phyloP scores from a whole-genome alignment of 768 basidiomycete genomes.

The Auricularia sp. region DNA sequence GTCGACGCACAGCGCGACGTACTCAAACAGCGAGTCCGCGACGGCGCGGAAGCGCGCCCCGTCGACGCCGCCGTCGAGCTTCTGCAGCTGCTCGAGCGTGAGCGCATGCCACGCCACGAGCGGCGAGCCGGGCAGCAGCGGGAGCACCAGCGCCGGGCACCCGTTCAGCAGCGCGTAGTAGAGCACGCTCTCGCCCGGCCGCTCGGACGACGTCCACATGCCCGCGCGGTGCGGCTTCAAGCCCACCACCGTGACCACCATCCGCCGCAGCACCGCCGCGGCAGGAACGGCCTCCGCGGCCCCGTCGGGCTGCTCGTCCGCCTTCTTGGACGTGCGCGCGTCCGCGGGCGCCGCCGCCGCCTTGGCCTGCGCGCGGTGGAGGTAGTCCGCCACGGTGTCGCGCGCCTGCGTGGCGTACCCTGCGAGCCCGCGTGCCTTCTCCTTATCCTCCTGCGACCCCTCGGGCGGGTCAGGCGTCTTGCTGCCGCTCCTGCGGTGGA shows the following conservation, averaged over 20 bases:
- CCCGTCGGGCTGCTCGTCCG: background rate
- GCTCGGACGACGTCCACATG: slow-evolving; percentile 49
- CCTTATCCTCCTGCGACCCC: background rate
- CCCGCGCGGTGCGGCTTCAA: slow-evolving; percentile 47
- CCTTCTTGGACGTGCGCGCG: background rate
- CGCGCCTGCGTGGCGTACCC: slow-evolving; percentile 1
- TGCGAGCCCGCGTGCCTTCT: background rate
- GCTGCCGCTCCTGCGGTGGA: background rate
- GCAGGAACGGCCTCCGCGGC: background rate
- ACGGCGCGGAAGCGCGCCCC: slow-evolving; percentile 39
- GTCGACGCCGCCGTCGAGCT: slow-evolving; percentile 28
- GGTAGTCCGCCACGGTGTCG: background rate
- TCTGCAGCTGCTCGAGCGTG: slow-evolving; percentile 50
- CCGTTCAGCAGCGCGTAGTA: slow-evolving; percentile 55
- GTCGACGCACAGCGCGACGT: slow-evolving; percentile 50
- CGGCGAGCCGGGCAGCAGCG: slow-evolving; percentile 49
- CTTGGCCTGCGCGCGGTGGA: background rate
- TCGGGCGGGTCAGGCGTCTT: background rate
- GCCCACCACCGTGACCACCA: slow-evolving; percentile 47
- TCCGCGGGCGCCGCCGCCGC: background rate
- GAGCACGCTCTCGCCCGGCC: slow-evolving; percentile 54
- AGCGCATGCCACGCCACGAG: slow-evolving; percentile 54
- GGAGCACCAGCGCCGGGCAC: slow-evolving; percentile 50
- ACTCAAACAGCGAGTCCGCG: slow-evolving; percentile 48
- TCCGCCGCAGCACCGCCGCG: slow-evolving; percentile 32